Percentiles rank a stretch among this genome's conserved stretches.
Evolutionary conservation across 1,284 basidiomycete genomes (phyloP).

Genomic region (Puccinia triticina): DNA sequence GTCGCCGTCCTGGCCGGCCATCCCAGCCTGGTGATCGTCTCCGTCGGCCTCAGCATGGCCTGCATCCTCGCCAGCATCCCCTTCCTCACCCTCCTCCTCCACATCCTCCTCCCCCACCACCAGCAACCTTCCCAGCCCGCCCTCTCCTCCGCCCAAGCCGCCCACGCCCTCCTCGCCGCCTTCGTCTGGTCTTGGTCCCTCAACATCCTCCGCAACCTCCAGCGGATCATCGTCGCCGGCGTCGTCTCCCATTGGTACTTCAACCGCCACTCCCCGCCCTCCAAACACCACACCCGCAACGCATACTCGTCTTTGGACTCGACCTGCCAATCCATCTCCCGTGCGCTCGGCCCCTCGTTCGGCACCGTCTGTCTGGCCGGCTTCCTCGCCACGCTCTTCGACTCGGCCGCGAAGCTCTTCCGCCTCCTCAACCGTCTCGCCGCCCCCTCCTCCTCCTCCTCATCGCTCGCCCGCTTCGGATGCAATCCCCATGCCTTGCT

Average conservation of each 20-base stretch:
- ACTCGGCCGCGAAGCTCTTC: constrained; percentile 19
- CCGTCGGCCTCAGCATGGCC: constrained; percentile 29
- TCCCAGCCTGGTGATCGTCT: constrained; percentile 46
- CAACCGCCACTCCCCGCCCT: constrained; percentile 44
- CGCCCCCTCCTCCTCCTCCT: not conserved
- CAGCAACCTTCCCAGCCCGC: constrained; percentile 12
- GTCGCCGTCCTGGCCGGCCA: constrained; percentile 29
- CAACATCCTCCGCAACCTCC: constrained; percentile 42
- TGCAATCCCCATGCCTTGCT: not conserved
- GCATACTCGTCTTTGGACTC: constrained; percentile 41
- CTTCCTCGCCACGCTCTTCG: constrained; percentile 41
- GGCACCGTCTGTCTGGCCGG: constrained; percentile 44
- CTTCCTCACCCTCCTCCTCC: constrained; percentile 33
- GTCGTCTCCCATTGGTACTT: constrained; percentile 52
- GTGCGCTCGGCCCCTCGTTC: constrained; percentile 44
- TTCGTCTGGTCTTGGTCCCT: constrained; percentile 50
- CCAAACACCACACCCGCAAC: not conserved
- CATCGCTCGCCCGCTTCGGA: not conserved
- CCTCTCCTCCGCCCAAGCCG: constrained; percentile 20
- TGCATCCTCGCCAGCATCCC: constrained; percentile 44
- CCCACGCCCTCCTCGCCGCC: constrained; percentile 21
- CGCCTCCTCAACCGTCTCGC: constrained; percentile 17
- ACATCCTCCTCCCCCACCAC: constrained; percentile 10
- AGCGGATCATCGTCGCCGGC: constrained; percentile 43
- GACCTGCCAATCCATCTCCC: constrained; percentile 33